Conservation (phyloP, 192 early-diverging fungal genomes). For the Entomortierella parvispora region DNA sequence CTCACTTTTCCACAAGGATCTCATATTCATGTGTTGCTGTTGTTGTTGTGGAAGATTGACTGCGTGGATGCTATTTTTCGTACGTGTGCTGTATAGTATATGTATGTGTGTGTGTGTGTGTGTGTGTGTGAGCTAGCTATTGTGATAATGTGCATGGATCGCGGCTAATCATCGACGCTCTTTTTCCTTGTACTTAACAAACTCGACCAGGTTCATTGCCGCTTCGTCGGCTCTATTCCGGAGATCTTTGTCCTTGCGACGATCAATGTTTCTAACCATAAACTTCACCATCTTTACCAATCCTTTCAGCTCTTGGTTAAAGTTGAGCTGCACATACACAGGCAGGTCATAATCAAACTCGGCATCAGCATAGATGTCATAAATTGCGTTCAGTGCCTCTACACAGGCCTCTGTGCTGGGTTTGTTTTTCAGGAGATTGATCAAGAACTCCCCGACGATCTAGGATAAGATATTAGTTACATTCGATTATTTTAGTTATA, state of each 20-base stretch:
- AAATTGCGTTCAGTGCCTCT: conserved; percentile 87
- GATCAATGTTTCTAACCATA: conserved; percentile 71
- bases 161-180: conserved; percentile 63
- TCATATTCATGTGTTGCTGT: no score
- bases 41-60: no score
- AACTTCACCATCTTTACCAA: conserved; percentile 59
- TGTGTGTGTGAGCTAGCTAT: neutral
- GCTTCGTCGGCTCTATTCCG: conserved; percentile 85
- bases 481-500: no score
- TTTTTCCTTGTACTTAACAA: conserved; percentile 88
- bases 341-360: conserved; percentile 85
- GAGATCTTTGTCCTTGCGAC: conserved; percentile 73
- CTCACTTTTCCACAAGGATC: no score
- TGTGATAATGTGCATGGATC: neutral
- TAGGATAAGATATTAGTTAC: conserved; percentile 25
- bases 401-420: conserved; percentile 58
- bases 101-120: conserved; percentile 5
- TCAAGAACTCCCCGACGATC: conserved; percentile 75
- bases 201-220: conserved; percentile 80
- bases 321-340: conserved; percentile 81
- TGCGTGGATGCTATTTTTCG: no score
- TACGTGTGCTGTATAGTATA: neutral
- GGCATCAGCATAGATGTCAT: conserved; percentile 88
- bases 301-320: conserved; percentile 65
- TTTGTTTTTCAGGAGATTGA: conserved; percentile 55